phyloP scores from a whole-genome alignment of 225 moss, liverwort and hornwort genomes.

The Rhytidiadelphus loreus region DNA sequence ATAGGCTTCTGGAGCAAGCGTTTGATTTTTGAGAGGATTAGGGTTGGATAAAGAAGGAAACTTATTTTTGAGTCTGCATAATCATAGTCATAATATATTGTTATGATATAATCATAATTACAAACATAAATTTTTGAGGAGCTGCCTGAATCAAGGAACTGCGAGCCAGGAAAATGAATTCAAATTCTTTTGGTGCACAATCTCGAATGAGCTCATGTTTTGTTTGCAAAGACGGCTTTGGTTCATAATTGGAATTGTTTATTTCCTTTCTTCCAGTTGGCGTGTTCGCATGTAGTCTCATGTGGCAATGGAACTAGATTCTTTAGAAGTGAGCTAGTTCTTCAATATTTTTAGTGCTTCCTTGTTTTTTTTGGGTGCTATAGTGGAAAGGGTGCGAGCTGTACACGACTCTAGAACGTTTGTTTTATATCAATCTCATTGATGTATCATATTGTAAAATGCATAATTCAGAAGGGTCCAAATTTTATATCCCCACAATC shows the following conservation, averaged over 20 bases:
- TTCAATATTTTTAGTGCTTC: neutral
- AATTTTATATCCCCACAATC: neutral
- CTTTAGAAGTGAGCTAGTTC: neutral
- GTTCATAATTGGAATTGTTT: neutral
- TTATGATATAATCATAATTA: neutral
- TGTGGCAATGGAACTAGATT: neutral
- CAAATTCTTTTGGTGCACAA: neutral
- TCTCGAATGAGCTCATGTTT: neutral
- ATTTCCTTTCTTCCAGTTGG: neutral
- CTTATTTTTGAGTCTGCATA: too few relatives aligned
- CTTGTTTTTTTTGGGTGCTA: neutral
- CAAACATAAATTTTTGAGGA: neutral
- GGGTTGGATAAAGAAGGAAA: neutral
- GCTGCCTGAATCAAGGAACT: neutral
- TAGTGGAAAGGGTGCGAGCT: neutral
- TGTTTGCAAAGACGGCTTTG: neutral
- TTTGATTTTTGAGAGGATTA: neutral
- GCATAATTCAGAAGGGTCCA: neutral
- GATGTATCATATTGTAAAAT: neutral
- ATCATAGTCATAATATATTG: neutral
- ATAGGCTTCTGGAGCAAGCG: neutral
- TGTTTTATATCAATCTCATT: neutral
- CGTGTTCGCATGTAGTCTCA: neutral
- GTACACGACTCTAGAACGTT: neutral
- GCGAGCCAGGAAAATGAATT: neutral